Evolutionary conservation across 768 basidiomycete species (phyloP), one percentile per base, ranked within the genome.

Genomic region (Termitomyces sp.): DNA sequence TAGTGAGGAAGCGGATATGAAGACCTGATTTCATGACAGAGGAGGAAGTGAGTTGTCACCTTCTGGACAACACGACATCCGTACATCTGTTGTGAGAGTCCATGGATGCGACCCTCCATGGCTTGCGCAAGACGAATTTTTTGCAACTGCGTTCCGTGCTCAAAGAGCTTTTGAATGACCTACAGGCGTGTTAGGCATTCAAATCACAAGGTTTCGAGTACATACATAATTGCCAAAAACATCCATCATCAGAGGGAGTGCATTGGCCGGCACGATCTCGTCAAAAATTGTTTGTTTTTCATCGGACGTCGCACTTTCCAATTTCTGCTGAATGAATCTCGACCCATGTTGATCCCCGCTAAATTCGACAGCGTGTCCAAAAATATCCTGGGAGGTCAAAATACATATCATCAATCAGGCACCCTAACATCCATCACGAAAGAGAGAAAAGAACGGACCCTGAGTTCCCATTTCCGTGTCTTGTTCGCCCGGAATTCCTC

Each of bases 21-120:
- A 52, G 50, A 53, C 35, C 10, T 9, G 15, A 41, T 44, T 18
- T n/a, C 23, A 23, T 22, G 22, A 15, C 50, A 11, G 16, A 38
- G 15, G n/a, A 43, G 11, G 6, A 18, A 35, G 6, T 52, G 29
- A 1, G 23, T 35, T 32, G 18, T 23, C 57, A 91, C 92, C 86
- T 94, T 94, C 68, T 96, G 94, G 18, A 95, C 88, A 7, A 98
- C 94, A 13, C 96, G 84, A 70, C 96, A 99, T 4, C 95, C 96
- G 69, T 98, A 98, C 81, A 95, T 91, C 65, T 98, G 91, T 52
- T 89, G 73, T 10, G 94, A 89, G 50, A 98, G 75, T 15, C 79
- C 73, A 3, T 93, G 73, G 33, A 94, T 77, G 63, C 89, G 85
- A 0, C 85, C 85, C 64, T 92, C 86, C 80, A 99, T 88, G 7